A percentile compares a stretch with the other conserved stretches of the same genome.
These are phyloP conservation scores for Trichoderma sp. DNA, from an alignment of 2,329 filamentous ascomycete genomes.

Conservation along the genomic window DNA sequence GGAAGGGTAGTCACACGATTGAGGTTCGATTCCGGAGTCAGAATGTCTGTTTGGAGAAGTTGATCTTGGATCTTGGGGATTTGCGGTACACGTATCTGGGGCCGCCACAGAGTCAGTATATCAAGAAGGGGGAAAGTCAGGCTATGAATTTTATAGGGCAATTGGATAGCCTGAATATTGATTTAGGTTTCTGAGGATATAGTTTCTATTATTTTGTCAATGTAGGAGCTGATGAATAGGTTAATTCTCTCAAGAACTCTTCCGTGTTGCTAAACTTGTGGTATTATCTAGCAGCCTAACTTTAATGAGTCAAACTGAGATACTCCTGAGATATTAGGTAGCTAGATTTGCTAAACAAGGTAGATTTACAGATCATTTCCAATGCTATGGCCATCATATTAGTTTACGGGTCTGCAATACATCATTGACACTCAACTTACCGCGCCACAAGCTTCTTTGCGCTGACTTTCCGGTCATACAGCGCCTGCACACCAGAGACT, in stretches of 20 bases:
- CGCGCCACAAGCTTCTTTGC: conserved; percentile 14
- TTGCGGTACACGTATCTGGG: conserved; percentile 36
- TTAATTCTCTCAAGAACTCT: background rate
- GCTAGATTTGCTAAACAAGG: background rate
- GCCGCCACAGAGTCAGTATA: conserved; percentile 31
- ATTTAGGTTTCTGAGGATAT: conserved; percentile 8
- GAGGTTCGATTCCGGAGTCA: conserved; percentile 31
- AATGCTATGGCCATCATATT: background rate
- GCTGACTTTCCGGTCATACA: conserved; percentile 17
- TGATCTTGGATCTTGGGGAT: conserved; percentile 34
- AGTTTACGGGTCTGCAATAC: background rate
- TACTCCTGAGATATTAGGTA: background rate
- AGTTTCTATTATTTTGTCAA: background rate
- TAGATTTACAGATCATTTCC: background rate
- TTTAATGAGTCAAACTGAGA: background rate
- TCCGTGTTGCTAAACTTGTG: background rate
- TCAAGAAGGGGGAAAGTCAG: conserved; percentile 19
- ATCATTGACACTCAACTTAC: background rate
- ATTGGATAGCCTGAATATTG: conserved; percentile 16
- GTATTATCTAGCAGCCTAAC: background rate
- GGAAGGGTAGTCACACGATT: conserved; percentile 30
- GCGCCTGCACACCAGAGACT: background rate
- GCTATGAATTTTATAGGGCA: background rate
- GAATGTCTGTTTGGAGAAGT: conserved; percentile 38
- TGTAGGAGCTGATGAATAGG: background rate